Conservation (phyloP, 1,284 basidiomycete species). For the Cutaneotrichosporon cavernicola region DNA sequence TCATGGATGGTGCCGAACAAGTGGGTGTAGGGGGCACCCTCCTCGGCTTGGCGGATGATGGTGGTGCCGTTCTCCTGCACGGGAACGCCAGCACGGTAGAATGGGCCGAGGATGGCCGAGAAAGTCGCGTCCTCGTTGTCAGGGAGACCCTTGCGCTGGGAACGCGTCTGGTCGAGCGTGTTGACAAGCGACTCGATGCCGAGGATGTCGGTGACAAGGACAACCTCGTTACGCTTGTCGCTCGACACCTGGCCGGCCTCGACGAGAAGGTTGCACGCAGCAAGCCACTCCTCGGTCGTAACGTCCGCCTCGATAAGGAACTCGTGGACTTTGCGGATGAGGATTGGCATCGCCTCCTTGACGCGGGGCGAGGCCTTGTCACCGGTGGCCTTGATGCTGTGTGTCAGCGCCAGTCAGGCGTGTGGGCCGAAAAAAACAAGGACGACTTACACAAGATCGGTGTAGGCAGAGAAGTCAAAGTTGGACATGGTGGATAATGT, state of each 20-base stretch:
- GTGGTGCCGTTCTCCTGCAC: constrained; percentile 40
- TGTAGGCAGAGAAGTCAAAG: constrained; percentile 20
- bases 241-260: constrained; percentile 47
- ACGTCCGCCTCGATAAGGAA: constrained; percentile 49
- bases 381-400: constrained; percentile 22
- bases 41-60: constrained; percentile 38
- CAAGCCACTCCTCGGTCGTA: constrained; percentile 50
- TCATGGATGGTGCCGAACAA: constrained; percentile 42
- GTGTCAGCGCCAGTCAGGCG: not conserved
- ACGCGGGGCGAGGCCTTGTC: constrained; percentile 43
- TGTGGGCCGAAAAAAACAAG: not conserved
- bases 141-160: constrained; percentile 17
- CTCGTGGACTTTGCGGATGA: constrained; percentile 47
- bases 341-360: constrained; percentile 44
- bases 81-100: constrained; percentile 36
- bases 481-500: constrained; percentile 11
- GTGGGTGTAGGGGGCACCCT: constrained; percentile 37
- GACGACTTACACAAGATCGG: constrained; percentile 15
- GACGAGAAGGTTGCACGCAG: constrained; percentile 47
- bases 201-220: constrained; percentile 51
- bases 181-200: constrained; percentile 48
- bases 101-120: constrained; percentile 47
- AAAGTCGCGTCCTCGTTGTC: constrained; percentile 25
- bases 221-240: constrained; percentile 51
- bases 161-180: constrained; percentile 22